Percentiles rank a stretch among this genome's conserved stretches.
Conservation (phyloP, 73 alveolate genomes). For the Uronychia binucleata region DNA sequence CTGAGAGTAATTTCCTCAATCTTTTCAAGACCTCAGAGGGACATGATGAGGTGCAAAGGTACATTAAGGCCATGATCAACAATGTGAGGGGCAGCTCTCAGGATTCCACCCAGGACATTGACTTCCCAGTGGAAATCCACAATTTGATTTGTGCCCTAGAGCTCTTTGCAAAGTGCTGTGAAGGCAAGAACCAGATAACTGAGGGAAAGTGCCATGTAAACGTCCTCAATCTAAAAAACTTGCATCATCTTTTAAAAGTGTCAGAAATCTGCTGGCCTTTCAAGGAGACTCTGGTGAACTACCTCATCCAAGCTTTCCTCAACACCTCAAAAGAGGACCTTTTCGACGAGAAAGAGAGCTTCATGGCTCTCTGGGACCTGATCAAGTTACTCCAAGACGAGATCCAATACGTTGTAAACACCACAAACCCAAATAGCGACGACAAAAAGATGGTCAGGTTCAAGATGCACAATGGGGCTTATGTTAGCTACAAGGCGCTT, state of each 20-base stretch:
- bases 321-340: slow-evolving; percentile 4
- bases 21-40: slow-evolving; percentile 44
- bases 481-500: not conserved
- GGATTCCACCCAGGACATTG: slow-evolving; percentile 6
- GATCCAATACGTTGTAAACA: not conserved
- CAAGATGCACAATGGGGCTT: not conserved
- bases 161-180: slow-evolving; percentile 35
- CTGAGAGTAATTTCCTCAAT: slow-evolving; percentile 25
- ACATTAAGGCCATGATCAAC: slow-evolving; percentile 5
- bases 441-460: not conserved
- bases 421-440: slow-evolving; percentile 2
- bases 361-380: not conserved
- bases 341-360: not conserved
- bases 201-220: slow-evolving; percentile 38
- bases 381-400: slow-evolving; percentile 1
- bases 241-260: slow-evolving; percentile 6
- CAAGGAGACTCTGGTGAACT: slow-evolving; percentile 28
- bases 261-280: slow-evolving; percentile 61
- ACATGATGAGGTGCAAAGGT: slow-evolving; percentile 7
- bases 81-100: not conserved
- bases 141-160: slow-evolving; percentile 39
- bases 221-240: slow-evolving; percentile 17
- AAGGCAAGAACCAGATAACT: slow-evolving; percentile 50
- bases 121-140: slow-evolving; percentile 28
- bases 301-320: slow-evolving; percentile 32